These are phyloP conservation scores for Udeniomyces megalosporus DNA, from an alignment of 768 basidiomycete genomes.

Conservation along the genomic window DNA sequence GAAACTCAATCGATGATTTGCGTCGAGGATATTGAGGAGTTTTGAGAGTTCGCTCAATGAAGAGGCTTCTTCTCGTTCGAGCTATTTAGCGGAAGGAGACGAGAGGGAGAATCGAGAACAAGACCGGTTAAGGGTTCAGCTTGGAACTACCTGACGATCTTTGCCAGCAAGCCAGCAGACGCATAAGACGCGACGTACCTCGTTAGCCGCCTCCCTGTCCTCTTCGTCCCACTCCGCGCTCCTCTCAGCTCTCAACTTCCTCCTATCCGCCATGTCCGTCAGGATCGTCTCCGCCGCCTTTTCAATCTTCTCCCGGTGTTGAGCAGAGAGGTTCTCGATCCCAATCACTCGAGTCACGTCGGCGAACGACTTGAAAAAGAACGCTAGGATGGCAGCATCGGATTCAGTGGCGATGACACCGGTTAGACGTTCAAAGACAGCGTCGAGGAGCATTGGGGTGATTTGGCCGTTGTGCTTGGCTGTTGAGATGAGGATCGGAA, in stretches of 20 bases:
- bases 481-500: conserved; percentile 31
- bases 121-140: no score
- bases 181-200: no score
- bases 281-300: conserved; percentile 60
- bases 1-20: neutral
- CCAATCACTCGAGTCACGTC: conserved; percentile 23
- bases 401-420: conserved; percentile 48
- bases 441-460: conserved; percentile 50
- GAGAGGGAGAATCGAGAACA: neutral
- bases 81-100: neutral
- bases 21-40: neutral
- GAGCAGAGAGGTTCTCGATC: conserved; percentile 38
- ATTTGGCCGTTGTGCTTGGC: conserved; percentile 24
- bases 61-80: conserved; percentile 9
- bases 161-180: no score
- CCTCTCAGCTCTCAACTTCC: conserved; percentile 49
- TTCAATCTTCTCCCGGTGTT: conserved; percentile 41
- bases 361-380: conserved; percentile 35
- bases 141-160: no score
- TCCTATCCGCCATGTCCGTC: conserved; percentile 48
- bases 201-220: conserved; percentile 25
- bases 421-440: conserved; percentile 50
- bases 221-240: conserved; percentile 65
- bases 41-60: conserved; percentile 1
- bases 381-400: conserved; percentile 58